Evolutionary conservation across 108 stramenopile species (phyloP).

Genomic region (Schizochytrium sp.): DNA sequence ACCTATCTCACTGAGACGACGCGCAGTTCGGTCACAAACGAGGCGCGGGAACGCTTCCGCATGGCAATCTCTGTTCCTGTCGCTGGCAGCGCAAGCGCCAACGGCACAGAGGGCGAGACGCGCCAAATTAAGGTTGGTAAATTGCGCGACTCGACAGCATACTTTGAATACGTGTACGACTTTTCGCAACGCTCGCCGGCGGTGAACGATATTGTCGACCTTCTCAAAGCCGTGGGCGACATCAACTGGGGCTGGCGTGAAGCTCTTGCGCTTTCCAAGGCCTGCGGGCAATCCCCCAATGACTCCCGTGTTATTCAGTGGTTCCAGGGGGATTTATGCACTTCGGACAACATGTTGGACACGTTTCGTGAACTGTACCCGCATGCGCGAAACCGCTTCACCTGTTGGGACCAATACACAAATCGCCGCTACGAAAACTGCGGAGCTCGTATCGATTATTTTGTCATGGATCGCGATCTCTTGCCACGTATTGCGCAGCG

Average conservation of each 20-base stretch:
- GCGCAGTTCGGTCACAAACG: neutral
- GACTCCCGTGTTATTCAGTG: slow-evolving; percentile 54
- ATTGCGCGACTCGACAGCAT: neutral
- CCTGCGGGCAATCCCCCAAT: slow-evolving; percentile 38
- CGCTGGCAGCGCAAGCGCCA: neutral
- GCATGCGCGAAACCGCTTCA: slow-evolving; percentile 65
- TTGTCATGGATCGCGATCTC: slow-evolving; percentile 60
- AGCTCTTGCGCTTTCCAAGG: slow-evolving; percentile 48
- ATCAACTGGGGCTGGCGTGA: neutral
- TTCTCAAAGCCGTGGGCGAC: neutral
- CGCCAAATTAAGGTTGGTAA: neutral
- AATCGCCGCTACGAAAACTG: slow-evolving; percentile 71
- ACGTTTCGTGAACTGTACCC: slow-evolving; percentile 71
- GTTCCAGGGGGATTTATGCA: slow-evolving; percentile 48
- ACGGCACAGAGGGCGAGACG: neutral
- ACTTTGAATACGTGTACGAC: neutral
- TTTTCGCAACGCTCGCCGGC: neutral
- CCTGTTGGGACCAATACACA: slow-evolving; percentile 77
- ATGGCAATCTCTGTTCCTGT: neutral
- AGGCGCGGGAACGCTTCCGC: neutral
- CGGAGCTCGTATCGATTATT: slow-evolving; percentile 77
- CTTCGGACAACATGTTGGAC: slow-evolving; percentile 74
- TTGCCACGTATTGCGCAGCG: neutral
- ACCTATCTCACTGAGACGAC: neutral
- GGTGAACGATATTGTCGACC: neutral